phyloP scores from a whole-genome alignment of 192 early-diverging fungal species.

The Cladochytrium replicatum region DNA sequence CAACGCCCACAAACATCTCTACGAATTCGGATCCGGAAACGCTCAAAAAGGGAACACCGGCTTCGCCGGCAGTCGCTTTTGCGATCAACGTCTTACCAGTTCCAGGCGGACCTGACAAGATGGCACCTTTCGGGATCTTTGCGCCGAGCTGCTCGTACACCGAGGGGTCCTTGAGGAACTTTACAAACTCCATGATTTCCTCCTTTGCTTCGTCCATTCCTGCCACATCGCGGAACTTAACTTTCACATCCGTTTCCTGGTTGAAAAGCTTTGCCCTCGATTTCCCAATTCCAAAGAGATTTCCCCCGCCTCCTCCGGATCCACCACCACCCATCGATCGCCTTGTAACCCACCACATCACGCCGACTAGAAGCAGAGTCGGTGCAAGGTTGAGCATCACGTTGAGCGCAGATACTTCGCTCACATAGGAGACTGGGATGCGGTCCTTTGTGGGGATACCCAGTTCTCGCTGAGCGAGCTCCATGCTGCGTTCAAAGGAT shows the following conservation, averaged over 20 bases:
- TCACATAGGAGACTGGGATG: constrained; percentile 84
- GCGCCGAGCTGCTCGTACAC: constrained; percentile 89
- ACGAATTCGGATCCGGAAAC: constrained; percentile 99
- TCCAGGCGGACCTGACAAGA: constrained; percentile 66
- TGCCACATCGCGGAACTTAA: constrained; percentile 98
- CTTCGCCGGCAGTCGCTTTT: constrained; percentile 98
- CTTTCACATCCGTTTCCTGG: constrained; percentile 89
- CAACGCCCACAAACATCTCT: constrained; percentile 99
- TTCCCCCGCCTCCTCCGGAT: constrained; percentile 43
- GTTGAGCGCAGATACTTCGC: constrained; percentile 62
- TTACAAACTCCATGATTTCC: constrained; percentile 99
- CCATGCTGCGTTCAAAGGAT: constrained; percentile 84
- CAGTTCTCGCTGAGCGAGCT: constrained; percentile 82
- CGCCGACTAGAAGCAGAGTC: constrained; percentile 81
- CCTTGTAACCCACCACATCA: constrained; percentile 76
- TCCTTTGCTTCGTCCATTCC: constrained; percentile 99
- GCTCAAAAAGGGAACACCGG: constrained; percentile 91
- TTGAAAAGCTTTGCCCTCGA: constrained; percentile 93
- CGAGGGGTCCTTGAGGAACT: constrained; percentile 92
- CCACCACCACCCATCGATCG: constrained; percentile 55
- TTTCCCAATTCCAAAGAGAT: constrained; percentile 96
- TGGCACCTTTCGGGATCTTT: constrained; percentile 98
- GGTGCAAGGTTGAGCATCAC: constrained; percentile 87
- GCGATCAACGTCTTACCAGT: constrained; percentile 94
- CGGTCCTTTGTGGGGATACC: constrained; percentile 81